Conservation (phyloP, 345 rosid species). For the Eucalyptus erythrocorys region DNA sequence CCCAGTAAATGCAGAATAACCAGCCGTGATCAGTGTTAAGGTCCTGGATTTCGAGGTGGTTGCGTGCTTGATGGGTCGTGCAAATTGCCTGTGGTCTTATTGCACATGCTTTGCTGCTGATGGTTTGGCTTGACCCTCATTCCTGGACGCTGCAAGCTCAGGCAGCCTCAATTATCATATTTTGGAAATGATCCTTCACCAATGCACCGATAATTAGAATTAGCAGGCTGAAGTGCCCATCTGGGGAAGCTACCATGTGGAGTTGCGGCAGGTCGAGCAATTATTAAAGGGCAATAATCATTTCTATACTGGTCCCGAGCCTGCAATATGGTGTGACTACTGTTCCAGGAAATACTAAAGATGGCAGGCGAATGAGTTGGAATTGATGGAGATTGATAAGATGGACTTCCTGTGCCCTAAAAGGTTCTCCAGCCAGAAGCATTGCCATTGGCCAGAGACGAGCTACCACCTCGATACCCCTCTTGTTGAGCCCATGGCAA, state of each 20-base stretch:
- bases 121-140: background rate
- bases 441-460: background rate
- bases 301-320: background rate
- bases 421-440: background rate
- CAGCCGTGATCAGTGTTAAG: background rate
- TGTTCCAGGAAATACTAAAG: background rate
- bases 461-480: background rate
- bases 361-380: background rate
- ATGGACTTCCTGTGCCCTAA: background rate
- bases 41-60: background rate
- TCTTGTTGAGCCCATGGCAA: background rate
- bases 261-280: background rate
- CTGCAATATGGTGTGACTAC: background rate
- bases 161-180: slow-evolving; percentile 5
- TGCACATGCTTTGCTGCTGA: background rate
- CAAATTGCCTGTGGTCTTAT: background rate
- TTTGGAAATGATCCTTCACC: background rate
- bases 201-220: background rate
- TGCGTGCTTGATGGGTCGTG: background rate
- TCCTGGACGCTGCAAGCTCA: slow-evolving; percentile 1
- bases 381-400: background rate
- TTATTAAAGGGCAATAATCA: background rate
- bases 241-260: background rate
- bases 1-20: background rate
- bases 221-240: background rate